Evolutionary conservation across 78 protist genomes (phyloP), one percentile per base, ranked within the genome.

Genomic region (Andalucia godoyi): DNA sequence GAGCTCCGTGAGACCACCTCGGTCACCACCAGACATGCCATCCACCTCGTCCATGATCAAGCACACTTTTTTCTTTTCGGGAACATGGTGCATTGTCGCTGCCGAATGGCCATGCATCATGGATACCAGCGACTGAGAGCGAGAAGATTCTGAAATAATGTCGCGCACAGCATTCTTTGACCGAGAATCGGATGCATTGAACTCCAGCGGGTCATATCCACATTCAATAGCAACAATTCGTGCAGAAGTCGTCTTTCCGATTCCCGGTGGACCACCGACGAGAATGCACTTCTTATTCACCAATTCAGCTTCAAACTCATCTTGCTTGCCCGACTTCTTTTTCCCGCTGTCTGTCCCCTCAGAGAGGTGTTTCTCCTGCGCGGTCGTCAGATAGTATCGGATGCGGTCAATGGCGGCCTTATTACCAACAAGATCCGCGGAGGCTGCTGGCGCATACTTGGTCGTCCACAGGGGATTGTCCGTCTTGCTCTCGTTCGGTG

Each of bases 31-130:
- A 13, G 86, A 58, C 91, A 90, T 86, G 9, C 99, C 98, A 49
- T 93, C 99, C 17, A 92, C 89, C 65, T 96, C 99, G 66, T 96
- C 98, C 92, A 96, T 82, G 52, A 93, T 67, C 13, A 86, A 39
- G 9, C 73, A 61, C 2, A 37, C 15, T 29, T 13, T 57, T 23
- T n/a, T n/a, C n/a, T n/a, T n/a, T n/a, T n/a, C n/a, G n/a, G n/a
- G n/a, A n/a, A n/a, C n/a, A n/a, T n/a, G n/a, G n/a, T n/a, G n/a
- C n/a, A n/a, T n/a, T n/a, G n/a, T n/a, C n/a, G n/a, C n/a, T n/a
- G n/a, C n/a, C n/a, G n/a, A n/a, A n/a, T n/a, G n/a, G n/a, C n/a
- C n/a, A n/a, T n/a, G n/a, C n/a, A n/a, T n/a, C n/a, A n/a, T n/a
- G n/a, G n/a, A n/a, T n/a, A n/a, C n/a, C n/a, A n/a, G n/a, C n/a